A percentile compares a stretch with the other conserved stretches of the same genome.
Conservation (phyloP, 2,329 filamentous ascomycete species). For the Fusarium nurragi region DNA sequence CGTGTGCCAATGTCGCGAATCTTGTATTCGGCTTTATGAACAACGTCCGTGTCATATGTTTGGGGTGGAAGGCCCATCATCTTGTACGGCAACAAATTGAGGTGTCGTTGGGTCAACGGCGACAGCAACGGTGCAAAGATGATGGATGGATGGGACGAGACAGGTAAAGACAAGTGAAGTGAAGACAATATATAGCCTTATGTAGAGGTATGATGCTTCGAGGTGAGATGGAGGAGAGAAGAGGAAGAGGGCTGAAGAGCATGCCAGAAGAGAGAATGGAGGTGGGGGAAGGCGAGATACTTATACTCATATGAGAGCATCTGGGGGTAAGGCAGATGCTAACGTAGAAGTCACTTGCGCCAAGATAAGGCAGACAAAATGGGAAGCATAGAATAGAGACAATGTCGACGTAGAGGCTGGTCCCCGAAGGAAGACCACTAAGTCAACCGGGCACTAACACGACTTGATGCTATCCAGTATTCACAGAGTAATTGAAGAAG, state of each 20-base stretch:
- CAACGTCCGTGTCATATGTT: conserved; percentile 49
- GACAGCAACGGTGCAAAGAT: background rate
- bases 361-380: conserved; percentile 8
- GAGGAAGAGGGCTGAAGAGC: conserved; percentile 4
- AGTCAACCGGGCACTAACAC: background rate
- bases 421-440: background rate
- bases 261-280: conserved; percentile 14
- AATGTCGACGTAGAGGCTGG: background rate
- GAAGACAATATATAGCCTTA: background rate
- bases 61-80: background rate
- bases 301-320: conserved; percentile 34
- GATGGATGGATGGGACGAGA: background rate
- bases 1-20: conserved; percentile 67
- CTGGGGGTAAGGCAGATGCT: conserved; percentile 3
- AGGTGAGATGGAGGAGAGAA: background rate
- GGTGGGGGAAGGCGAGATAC: conserved; percentile 35
- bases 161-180: background rate
- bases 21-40: conserved; percentile 60
- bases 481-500: background rate
- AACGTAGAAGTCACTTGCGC: conserved; percentile 15
- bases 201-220: background rate
- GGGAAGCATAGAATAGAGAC: background rate
- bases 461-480: background rate
- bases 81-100: background rate
- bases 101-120: background rate